Percentiles rank a stretch among this genome's conserved stretches.
Conservation (phyloP, 2,329 filamentous ascomycete genomes). For the Aspergillus costaricaensis region DNA sequence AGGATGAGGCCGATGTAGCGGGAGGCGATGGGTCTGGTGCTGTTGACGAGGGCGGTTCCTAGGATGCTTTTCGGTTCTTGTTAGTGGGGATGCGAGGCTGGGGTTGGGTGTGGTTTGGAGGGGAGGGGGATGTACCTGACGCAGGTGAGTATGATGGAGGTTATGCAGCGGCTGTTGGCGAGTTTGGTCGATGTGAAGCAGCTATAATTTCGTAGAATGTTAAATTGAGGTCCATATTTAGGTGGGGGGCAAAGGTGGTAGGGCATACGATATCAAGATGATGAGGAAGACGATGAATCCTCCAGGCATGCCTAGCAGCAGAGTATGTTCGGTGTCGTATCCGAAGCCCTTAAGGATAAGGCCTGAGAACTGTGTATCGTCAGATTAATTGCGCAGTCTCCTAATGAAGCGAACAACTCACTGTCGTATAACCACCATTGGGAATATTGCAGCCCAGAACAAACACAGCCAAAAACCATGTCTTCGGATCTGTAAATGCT, state of each 20-base stretch:
- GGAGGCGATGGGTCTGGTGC: slow-evolving; percentile 18
- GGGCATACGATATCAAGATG: slow-evolving; percentile 4
- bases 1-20: slow-evolving; percentile 24
- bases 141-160: slow-evolving; percentile 19
- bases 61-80: slow-evolving; percentile 19
- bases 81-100: not conserved
- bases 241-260: not conserved
- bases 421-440: slow-evolving; percentile 36
- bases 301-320: slow-evolving; percentile 47
- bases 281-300: slow-evolving; percentile 31
- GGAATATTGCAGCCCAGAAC: slow-evolving; percentile 38
- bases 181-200: slow-evolving; percentile 11
- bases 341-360: slow-evolving; percentile 39
- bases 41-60: slow-evolving; percentile 27
- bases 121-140: slow-evolving; percentile 1
- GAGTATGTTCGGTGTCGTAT: slow-evolving; percentile 40
- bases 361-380: slow-evolving; percentile 30
- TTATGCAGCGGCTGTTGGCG: slow-evolving; percentile 16
- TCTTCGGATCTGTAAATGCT: slow-evolving; percentile 31
- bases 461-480: slow-evolving; percentile 31
- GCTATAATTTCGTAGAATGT: not conserved
- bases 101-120: not conserved
- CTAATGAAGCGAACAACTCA: slow-evolving; percentile 11
- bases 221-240: not conserved
- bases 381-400: too few relatives aligned